A percentile compares a stretch with the other conserved stretches of the same genome.
These are phyloP conservation scores for Yarrowia bubula DNA, from an alignment of 805 yeast species.

Conservation along the genomic window DNA sequence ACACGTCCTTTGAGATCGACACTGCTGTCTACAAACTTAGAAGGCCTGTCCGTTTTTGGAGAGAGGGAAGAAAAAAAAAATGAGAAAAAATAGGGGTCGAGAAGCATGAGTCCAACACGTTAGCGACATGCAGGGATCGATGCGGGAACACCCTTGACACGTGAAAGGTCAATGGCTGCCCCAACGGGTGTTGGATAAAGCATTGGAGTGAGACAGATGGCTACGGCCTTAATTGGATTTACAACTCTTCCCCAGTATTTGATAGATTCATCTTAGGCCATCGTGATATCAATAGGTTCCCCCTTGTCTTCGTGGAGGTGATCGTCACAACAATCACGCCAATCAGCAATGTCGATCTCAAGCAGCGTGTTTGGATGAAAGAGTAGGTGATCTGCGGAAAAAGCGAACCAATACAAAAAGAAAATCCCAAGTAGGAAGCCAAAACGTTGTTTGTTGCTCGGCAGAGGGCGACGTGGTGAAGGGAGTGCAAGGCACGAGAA, in stretches of 20 bases:
- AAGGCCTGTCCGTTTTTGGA: not conserved
- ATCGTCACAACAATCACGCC: slow-evolving; percentile 23
- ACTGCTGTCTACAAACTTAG: not conserved
- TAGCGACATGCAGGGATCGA: not conserved
- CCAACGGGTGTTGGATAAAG: too few relatives aligned
- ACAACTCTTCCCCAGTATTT: not conserved
- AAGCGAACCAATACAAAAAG: not conserved
- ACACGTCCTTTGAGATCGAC: slow-evolving; percentile 9
- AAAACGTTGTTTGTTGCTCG: not conserved
- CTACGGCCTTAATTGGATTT: not conserved
- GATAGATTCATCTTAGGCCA: not conserved
- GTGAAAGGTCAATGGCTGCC: too few relatives aligned
- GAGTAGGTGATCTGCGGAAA: not conserved
- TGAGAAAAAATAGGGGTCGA: not conserved
- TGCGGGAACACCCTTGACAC: not conserved
- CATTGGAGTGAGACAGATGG: not conserved
- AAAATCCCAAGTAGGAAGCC: not conserved
- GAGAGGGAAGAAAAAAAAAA: not conserved
- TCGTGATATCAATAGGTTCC: not conserved
- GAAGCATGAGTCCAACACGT: not conserved
- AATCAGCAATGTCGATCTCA: slow-evolving; percentile 22
- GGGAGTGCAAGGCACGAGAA: slow-evolving; percentile 19
- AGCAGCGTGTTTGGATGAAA: slow-evolving; percentile 12
- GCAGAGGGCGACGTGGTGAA: not conserved
- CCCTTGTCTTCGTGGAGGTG: not conserved